Base-by-base conservation (phyloP, 306 rosid genomes). In the Spatholobus suberectus region DNA sequence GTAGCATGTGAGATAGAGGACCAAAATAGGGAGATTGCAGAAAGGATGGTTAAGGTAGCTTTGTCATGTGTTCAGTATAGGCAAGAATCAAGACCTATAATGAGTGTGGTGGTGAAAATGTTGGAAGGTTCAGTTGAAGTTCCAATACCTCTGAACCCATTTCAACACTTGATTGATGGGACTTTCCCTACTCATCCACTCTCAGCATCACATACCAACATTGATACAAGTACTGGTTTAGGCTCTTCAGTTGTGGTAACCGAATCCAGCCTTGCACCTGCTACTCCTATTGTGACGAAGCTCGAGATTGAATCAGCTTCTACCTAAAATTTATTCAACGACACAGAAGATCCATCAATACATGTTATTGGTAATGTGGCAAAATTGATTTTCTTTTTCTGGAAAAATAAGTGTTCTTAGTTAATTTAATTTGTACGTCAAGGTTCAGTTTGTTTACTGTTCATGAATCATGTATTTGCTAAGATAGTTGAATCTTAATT, bases 231-330 rank as follows among this genome's bases (percentile, higher is more conserved):
- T 59, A 11, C 29, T 11, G 5, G 8, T 41, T 6, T 34, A n/a
- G 59, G 15, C 18, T 41, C 46, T 44, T 40, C 73, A 43, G 20
- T 6, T 10, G 5, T 44, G 32, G 61, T 5, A 27, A 44, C 40
- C 0, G 59, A 61, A 2, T 61, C 72, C 29, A 40, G 38, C 34
- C 32, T 4, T 38, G 26, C 10, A 58, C 8, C 18, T 59, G 55
- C 57, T 57, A 23, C 58, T 26, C 58, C 58, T 40, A 27, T 41
- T 24, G 32, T 9, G 58, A 26, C 7, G 5, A 73, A 15, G 41
- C 27, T 14, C 18, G 57, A 26, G 41, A 76, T 41, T 59, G 43
- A 76, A 40, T 23, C 65, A 76, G 41, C 57, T 27, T 76, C 80
- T 40, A 40, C 37, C 23, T 61, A 13, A 61, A 24, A 1, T 27